Base-by-base conservation (phyloP, 495 filamentous ascomycete genomes). In the Staphylotrichum longicolle region DNA sequence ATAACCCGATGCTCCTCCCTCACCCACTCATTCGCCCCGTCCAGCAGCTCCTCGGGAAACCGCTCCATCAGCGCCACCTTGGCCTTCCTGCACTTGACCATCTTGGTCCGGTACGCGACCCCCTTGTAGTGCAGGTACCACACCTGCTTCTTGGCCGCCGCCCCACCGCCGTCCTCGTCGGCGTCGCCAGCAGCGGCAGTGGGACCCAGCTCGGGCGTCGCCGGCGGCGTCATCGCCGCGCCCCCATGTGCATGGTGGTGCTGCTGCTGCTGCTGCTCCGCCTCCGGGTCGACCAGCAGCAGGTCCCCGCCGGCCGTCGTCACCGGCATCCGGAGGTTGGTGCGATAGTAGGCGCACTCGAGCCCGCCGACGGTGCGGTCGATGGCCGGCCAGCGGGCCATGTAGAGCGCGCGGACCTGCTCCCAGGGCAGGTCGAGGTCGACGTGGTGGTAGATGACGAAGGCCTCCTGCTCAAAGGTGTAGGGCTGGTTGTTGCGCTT, bases 1-100 rank as follows among this genome's bases (percentile, higher is more conserved):
- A 53, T 34, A 7, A 63, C 56, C 41, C 71, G 66, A 47, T 71
- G 58, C 27, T 68, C 69, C 2, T 58, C 15, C 40, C 67, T 48
- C 0, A 80, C 71, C 74, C 76, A 80, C 3, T 63, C 53, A 42
- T 80, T 77, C 40, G 27, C 27, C 33, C 45, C 27, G 9, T 72
- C 59, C 35, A 77, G 58, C 27, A 74, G 60, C 32, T 76, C 75
- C 45, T 78, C 74, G 2, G 78, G 78, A 15, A 72, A 80, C 8
- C 72, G 59, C 55, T 75, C 66, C 6, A 66, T 37, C 12, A 78
- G 66, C 20, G 49, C 12, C 5, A 65, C 33, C 47, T 47, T 35
- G 1, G n/a, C 60, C 7, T 49, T 12, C 27, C 68, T 54, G 32
- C 47, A 61, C 50, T 62, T 49, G 14, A 63, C 44, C 6, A 30